These are phyloP conservation scores for Fusarium gaditjirri DNA, from an alignment of 2,329 filamentous ascomycete species.

Conservation along the genomic window DNA sequence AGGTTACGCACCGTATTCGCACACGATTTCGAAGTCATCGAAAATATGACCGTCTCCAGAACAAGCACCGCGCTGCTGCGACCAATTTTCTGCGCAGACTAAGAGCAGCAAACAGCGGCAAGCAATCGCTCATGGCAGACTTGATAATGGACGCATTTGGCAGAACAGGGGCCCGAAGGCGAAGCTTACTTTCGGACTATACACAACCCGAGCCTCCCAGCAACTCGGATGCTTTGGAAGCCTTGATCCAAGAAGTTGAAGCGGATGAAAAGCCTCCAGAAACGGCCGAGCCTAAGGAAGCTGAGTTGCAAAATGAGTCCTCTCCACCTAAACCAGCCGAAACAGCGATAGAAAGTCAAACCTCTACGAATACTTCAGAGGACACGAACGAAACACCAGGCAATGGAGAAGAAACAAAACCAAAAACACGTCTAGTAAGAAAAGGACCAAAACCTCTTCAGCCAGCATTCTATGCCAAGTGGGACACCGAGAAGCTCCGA, in stretches of 20 bases:
- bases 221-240: slow-evolving; percentile 55
- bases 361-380: not conserved
- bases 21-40: slow-evolving; percentile 58
- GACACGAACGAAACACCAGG: not conserved
- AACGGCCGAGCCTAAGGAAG: not conserved
- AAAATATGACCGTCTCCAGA: slow-evolving; percentile 42
- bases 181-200: slow-evolving; percentile 58
- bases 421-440: not conserved
- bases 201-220: slow-evolving; percentile 50
- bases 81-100: slow-evolving; percentile 58
- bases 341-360: not conserved
- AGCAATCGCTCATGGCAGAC: slow-evolving; percentile 57
- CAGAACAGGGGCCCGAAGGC: slow-evolving; percentile 61
- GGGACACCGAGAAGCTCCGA: slow-evolving; percentile 59
- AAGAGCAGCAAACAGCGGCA: slow-evolving; percentile 64
- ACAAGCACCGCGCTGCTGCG: slow-evolving; percentile 54
- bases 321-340: not conserved
- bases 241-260: slow-evolving; percentile 34
- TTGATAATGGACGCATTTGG: slow-evolving; percentile 64
- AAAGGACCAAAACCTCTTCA: slow-evolving; percentile 18
- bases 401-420: not conserved
- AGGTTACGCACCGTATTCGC: slow-evolving; percentile 56
- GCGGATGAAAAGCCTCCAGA: not conserved
- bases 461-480: slow-evolving; percentile 57
- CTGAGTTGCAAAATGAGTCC: not conserved